Conservation (phyloP, 129 eudicot genomes). For the Oenanthe sinensis region DNA sequence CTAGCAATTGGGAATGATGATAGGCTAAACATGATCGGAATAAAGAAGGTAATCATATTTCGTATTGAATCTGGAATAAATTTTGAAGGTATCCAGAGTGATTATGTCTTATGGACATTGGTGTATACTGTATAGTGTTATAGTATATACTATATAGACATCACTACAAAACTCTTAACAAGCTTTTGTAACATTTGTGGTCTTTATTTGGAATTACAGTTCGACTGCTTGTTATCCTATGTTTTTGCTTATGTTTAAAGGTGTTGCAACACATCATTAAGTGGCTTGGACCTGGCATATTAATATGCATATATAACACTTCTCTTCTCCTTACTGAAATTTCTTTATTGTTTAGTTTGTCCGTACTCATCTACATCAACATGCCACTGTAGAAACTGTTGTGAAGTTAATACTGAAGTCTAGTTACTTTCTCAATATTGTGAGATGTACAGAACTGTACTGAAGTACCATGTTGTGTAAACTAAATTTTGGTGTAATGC, state of each 20-base stretch:
- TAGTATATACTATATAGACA: neutral
- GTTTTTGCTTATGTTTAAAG: neutral
- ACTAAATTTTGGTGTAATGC: neutral
- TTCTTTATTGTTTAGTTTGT: neutral
- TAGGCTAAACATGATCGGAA: slow-evolving; percentile 91
- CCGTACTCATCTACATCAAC: neutral
- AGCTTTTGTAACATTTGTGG: neutral
- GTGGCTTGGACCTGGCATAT: neutral
- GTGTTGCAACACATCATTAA: neutral
- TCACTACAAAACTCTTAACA: neutral
- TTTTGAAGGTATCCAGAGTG: neutral
- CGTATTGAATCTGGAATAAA: neutral
- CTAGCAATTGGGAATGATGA: slow-evolving; percentile 85
- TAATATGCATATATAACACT: neutral
- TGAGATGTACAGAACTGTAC: neutral
- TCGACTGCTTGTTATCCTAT: neutral
- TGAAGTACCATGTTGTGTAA: neutral
- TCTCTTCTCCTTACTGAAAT: neutral
- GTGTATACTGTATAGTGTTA: neutral
- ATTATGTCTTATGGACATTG: neutral
- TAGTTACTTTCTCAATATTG: neutral
- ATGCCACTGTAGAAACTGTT: neutral
- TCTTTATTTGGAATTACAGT: neutral
- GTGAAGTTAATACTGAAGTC: neutral
- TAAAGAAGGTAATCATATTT: slow-evolving; percentile 66